Evolutionary conservation across 2,329 filamentous ascomycete species (phyloP), one percentile per base, ranked within the genome.

Genomic region (Colletotrichum sp.): DNA sequence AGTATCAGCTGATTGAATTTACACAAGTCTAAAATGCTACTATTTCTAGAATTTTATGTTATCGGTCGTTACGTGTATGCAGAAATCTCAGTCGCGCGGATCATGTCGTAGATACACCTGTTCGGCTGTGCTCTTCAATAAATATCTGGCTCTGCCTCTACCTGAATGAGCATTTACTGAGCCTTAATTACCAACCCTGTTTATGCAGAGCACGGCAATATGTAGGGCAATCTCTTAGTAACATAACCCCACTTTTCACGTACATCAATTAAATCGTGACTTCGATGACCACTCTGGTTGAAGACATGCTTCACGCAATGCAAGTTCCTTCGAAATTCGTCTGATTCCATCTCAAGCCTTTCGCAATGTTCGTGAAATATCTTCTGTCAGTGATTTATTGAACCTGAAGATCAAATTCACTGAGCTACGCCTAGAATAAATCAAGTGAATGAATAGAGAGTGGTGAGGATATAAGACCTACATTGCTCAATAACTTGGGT

Each of bases 401-500:
- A n/a, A 44, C 8, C 9, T n/a, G 5, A n/a, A 44, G 19, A n/a
- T 44, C 1, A 12, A n/a, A 44, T 44, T 44, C 39, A 44, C 39
- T n/a, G 5, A 44, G 6, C 16, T 4, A n/a, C n/a, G 16, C 19
- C 19, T n/a, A 9, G 39, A 19, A 44, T 2, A 44, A 19, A 12
- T 44, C 19, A n/a, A 48, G n/a, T 13, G 44, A 22, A 48, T 22
- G 2, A 13, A 22, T 2, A 12, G 6, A 22, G 6, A n/a, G 3
- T 2, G n/a, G 11, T 7, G n/a, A n/a, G 19, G 19, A 48, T 48
- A 48, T 48, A 48, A 48, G n/a, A 4, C 44, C 11, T 48, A 22
- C 3, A 0, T 48, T 3, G 19, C 22, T 11, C 0, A 13, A 0
- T 1, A 22, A 48, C 44, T 22, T 13, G 0, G 4, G 11, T 48